Base-by-base conservation (phyloP, 2,329 filamentous ascomycete species). In the Fusarium begoniae region DNA sequence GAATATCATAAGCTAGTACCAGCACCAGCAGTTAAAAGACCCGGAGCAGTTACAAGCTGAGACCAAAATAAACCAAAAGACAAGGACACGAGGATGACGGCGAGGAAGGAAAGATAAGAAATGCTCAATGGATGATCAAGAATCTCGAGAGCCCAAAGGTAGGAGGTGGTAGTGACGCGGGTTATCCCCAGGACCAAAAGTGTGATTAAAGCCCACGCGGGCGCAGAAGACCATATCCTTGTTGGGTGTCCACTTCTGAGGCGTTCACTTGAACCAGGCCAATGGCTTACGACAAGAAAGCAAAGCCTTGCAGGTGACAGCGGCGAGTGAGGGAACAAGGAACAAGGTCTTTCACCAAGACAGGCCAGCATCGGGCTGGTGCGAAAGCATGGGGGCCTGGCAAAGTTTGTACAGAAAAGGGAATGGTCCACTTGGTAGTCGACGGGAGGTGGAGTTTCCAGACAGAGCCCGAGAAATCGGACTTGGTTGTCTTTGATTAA, bases 401-500 rank as follows among this genome's bases (percentile, higher is more conserved):
- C 56, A 66, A 68, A 70, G 63, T 72, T 51, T 66, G 63, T 70
- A 44, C 58, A 37, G 50, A 68, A 75, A 73, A 60, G 50, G 68
- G 62, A 73, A 75, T 68, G 55, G 75, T 64, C 63, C 35, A 65
- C 55, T 66, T 66, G 64, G 67, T 75, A 63, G 65, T 72, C 64
- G 63, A 59, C 73, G 75, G 77, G 73, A 73, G 76, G 77, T 78
- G 77, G 77, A 75, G 68, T 60, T 60, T 74, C 51, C 35, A 64
- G 63, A 62, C 66, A 66, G 69, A 69, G 74, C 70, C 75, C 74
- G 72, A 76, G 75, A 77, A 66, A 71, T 68, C 58, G 76, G 76
- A 69, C 76, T 75, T 78, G 69, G 66, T 66, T 76, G 59, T 65
- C 64, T 77, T 78, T 78, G 77, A 78, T 78, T 78, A 78, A 78